Percentiles rank a stretch among this genome's conserved stretches.
phyloP scores from a whole-genome alignment of 2,329 filamentous ascomycete genomes.

The Leptographium flavum region DNA sequence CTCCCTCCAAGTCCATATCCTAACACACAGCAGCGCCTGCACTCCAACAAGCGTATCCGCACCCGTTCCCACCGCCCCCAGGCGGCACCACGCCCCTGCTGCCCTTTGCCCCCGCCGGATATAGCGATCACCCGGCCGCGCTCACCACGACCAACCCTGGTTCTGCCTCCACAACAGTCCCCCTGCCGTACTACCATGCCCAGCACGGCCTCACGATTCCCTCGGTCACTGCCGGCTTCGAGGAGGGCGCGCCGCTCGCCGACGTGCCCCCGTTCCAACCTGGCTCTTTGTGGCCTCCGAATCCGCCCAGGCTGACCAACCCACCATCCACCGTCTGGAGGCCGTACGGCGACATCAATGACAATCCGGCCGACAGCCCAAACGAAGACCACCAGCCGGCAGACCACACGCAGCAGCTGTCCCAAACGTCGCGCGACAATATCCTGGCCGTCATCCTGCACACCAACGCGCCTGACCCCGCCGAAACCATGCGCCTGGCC shows the following conservation, averaged over 20 bases:
- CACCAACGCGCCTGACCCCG: constrained; percentile 32
- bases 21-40: not conserved
- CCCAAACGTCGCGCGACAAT: constrained; percentile 38
- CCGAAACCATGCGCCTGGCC: constrained; percentile 36
- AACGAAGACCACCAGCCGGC: not conserved
- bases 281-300: not conserved
- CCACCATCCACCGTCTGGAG: not conserved
- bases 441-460: constrained; percentile 49
- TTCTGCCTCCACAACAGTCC: too few relatives aligned
- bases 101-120: not conserved
- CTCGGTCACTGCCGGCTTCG: too few relatives aligned
- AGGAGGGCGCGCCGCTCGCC: too few relatives aligned
- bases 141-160: not conserved
- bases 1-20: too few relatives aligned
- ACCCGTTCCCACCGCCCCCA: not conserved
- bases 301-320: not conserved
- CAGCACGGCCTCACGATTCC: not conserved
- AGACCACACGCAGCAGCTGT: constrained; percentile 15
- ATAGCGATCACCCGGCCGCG: not conserved
- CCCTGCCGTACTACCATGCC: not conserved
- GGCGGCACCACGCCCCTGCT: not conserved
- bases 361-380: too few relatives aligned
- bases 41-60: not conserved
- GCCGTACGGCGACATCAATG: not conserved
- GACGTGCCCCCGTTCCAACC: not conserved